Evolutionary conservation across 768 basidiomycete species (phyloP).

Genomic region (Lepiota brunneoincarnata): DNA sequence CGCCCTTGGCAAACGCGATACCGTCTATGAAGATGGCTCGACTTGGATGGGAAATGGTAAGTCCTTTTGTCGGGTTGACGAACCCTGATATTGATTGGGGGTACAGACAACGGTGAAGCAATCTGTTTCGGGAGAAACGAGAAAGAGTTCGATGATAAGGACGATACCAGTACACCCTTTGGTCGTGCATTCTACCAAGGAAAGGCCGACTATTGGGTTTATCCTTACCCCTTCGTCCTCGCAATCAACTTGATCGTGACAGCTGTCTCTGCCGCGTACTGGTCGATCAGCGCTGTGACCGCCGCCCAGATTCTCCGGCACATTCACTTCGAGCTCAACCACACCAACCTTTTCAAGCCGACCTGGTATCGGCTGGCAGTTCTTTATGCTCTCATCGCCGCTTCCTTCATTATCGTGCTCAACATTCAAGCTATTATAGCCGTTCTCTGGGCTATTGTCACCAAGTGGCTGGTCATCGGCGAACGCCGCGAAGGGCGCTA

Average conservation of each 20-base stretch:
- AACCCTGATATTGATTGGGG: background rate
- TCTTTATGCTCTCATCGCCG: conserved; percentile 37
- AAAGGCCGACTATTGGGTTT: conserved; percentile 37
- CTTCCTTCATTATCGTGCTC: conserved; percentile 35
- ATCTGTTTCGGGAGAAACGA: conserved; percentile 30
- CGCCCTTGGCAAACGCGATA: conserved; percentile 40
- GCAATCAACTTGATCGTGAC: conserved; percentile 35
- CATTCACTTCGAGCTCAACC: conserved; percentile 26
- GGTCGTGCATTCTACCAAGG: conserved; percentile 40
- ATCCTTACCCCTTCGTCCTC: conserved; percentile 35
- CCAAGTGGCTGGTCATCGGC: conserved; percentile 44
- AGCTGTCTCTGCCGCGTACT: conserved; percentile 35
- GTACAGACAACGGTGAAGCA: conserved; percentile 36
- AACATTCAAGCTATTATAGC: conserved; percentile 35
- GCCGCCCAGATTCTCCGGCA: conserved; percentile 36
- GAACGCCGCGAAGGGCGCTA: conserved; percentile 34
- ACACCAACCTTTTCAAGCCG: conserved; percentile 30
- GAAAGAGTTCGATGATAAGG: conserved; percentile 18
- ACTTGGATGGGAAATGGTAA: conserved; percentile 46
- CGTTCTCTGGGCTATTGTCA: conserved; percentile 37
- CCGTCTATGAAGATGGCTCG: conserved; percentile 39
- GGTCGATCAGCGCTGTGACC: conserved; percentile 37
- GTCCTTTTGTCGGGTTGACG: conserved; percentile 1
- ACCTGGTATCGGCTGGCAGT: conserved; percentile 38
- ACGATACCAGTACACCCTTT: conserved; percentile 38